Conservation (phyloP, 2,329 filamentous ascomycete genomes). For the Berkeleyomyces rouxiae region DNA sequence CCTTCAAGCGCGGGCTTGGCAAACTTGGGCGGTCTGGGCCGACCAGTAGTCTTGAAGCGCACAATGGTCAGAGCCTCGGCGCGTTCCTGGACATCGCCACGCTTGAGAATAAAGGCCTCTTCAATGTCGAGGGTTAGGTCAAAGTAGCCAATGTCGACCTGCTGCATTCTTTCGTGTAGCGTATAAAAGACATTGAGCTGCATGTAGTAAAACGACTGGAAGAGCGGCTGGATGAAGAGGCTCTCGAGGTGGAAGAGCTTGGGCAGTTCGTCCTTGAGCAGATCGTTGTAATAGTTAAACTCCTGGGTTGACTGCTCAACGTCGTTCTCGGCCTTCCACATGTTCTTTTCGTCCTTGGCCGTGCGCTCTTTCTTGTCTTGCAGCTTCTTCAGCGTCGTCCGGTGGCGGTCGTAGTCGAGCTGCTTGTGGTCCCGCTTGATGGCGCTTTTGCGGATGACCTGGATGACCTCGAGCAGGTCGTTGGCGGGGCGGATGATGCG, state of each 20-base stretch:
- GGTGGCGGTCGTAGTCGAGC: conserved; percentile 84
- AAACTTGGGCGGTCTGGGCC: conserved; percentile 42
- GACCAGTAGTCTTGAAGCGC: conserved; percentile 79
- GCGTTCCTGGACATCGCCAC: conserved; percentile 69
- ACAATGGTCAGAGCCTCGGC: conserved; percentile 74
- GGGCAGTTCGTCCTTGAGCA: conserved; percentile 89
- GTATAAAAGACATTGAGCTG: conserved; percentile 99
- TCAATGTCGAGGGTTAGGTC: conserved; percentile 81
- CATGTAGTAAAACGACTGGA: conserved; percentile 99
- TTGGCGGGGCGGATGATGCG: conserved; percentile 83
- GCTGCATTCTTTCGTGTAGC: conserved; percentile 94
- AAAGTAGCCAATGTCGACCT: conserved; percentile 94
- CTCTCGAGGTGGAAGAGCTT: conserved; percentile 78
- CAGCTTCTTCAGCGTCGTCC: conserved; percentile 71
- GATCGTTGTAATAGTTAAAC: conserved; percentile 94
- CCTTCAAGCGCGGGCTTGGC: conserved; percentile 35
- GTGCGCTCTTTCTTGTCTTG: conserved; percentile 96
- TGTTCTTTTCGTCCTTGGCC: conserved; percentile 89
- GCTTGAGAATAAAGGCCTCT: conserved; percentile 77
- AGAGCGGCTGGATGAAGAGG: conserved; percentile 90
- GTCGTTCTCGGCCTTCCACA: conserved; percentile 90
- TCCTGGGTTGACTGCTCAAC: conserved; percentile 85
- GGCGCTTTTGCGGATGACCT: conserved; percentile 77
- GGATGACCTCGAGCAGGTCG: conserved; percentile 87
- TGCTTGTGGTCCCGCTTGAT: conserved; percentile 94